Base-by-base conservation (phyloP, 441 rosid genomes). In the Capsella rubella region DNA sequence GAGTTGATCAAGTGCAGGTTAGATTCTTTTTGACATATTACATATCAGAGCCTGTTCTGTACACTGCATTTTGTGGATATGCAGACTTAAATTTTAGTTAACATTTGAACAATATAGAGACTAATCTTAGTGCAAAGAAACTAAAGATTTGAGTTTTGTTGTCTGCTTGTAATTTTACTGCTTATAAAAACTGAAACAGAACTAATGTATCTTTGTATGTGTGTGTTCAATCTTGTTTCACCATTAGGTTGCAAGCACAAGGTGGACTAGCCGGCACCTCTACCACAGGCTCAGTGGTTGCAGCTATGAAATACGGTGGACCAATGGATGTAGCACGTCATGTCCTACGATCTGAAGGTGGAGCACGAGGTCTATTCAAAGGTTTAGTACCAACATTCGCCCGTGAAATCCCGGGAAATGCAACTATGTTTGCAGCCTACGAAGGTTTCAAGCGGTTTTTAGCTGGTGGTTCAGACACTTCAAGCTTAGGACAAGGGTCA, bases 1-100 rank as follows among this genome's bases (percentile, higher is more conserved):
- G 99, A 95, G 66, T 78, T 95, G 81, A 83, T 95, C 84, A 92
- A 95, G 76, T 95, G 99, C 91, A 95, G 99, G 97, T 90, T 32
- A 61, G 80, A 1, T 32, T 63, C 52, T 56, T 78, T 21, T 27
- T 34, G 6, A 39, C 12, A 21, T 47, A 52, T 53, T 28, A 28
- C 15, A 0, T 10, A 4, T 25, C 4, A 25, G 31, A 21, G 15
- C 31, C 6, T 51, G 25, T 11, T 35, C 35, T 5, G 7, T 28
- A 28, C 35, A 6, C 58, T 53, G 58, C 57, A 52, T 27, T n/a
- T 56, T 56, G 42, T 54, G 58, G 16, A 27, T 49, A 8, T 9
- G 53, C 25, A 49, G 57, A 12, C 8, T 52, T 4, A 27, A 10
- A 21, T 9, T 50, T 21, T 50, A 50, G 31, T 32, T 6, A 32